Conservation (phyloP, 768 basidiomycete species). For the Leccinum boreale region DNA sequence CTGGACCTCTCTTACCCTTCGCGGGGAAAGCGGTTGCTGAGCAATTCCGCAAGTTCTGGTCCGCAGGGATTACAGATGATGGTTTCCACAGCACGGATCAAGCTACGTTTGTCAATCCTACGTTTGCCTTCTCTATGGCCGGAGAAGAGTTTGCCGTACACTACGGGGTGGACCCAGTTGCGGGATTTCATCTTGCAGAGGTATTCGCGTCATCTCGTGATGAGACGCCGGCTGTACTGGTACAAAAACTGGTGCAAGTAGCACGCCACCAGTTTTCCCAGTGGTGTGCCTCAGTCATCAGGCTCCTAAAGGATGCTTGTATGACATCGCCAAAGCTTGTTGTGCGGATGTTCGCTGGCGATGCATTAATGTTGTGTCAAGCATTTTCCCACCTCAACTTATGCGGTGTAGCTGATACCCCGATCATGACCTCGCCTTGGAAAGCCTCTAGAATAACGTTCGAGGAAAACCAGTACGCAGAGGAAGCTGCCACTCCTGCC, state of each 20-base stretch:
- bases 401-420: slow-evolving; percentile 11
- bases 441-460: slow-evolving; percentile 20
- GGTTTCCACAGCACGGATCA: slow-evolving; percentile 11
- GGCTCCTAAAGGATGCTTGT: slow-evolving; percentile 2
- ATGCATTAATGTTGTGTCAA: slow-evolving; percentile 27
- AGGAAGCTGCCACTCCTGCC: slow-evolving; percentile 13
- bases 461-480: slow-evolving; percentile 20
- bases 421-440: slow-evolving; percentile 24
- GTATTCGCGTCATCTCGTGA: slow-evolving; percentile 9
- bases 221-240: slow-evolving; percentile 7
- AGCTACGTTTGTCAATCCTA: slow-evolving; percentile 26
- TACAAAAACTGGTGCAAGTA: slow-evolving; percentile 17
- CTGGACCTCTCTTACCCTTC: slow-evolving; percentile 22
- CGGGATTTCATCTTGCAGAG: slow-evolving; percentile 33
- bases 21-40: slow-evolving; percentile 2
- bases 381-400: slow-evolving; percentile 18
- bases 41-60: slow-evolving; percentile 29
- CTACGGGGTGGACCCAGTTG: slow-evolving; percentile 29
- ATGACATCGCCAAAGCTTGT: slow-evolving; percentile 9
- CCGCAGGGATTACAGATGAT: slow-evolving; percentile 24
- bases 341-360: slow-evolving; percentile 30
- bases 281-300: slow-evolving; percentile 27
- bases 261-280: slow-evolving; percentile 22
- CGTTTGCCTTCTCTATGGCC: slow-evolving; percentile 26
- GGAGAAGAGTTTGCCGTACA: slow-evolving; percentile 26